Evolutionary conservation across 345 rosid genomes (phyloP).

Genomic region (Euphorbia peplus): DNA sequence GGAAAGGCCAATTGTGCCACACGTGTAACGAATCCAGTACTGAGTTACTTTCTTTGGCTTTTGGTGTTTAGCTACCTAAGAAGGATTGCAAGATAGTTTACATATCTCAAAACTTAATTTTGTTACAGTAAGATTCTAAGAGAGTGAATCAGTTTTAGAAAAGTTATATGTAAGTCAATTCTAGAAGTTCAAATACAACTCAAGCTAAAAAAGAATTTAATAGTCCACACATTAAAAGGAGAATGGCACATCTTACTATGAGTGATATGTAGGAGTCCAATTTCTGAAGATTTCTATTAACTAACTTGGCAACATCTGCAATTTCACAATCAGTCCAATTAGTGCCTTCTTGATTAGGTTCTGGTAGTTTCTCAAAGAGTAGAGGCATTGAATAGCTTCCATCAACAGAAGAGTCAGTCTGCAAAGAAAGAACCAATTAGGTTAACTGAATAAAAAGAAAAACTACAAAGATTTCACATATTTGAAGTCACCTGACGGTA

Average conservation of each 20-base stretch:
- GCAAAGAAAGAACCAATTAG: slow-evolving; percentile 18
- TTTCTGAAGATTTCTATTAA: slow-evolving; percentile 61
- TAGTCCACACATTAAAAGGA: too few species aligned
- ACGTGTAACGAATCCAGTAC: slow-evolving; percentile 75
- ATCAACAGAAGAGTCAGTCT: slow-evolving; percentile 63
- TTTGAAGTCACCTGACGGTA: slow-evolving; percentile 46
- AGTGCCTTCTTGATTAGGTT: slow-evolving; percentile 56
- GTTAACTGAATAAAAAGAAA: not conserved
- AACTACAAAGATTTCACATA: not conserved
- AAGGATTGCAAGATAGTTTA: too few species aligned
- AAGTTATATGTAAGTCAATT: too few species aligned
- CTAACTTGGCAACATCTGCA: slow-evolving; percentile 56
- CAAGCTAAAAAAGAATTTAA: not conserved
- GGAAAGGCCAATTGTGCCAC: slow-evolving; percentile 79
- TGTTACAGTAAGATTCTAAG: not conserved
- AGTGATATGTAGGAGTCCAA: slow-evolving; percentile 60
- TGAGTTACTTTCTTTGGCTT: slow-evolving; percentile 66
- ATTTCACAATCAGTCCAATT: slow-evolving; percentile 77
- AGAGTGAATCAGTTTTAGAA: not conserved
- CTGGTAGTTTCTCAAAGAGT: slow-evolving; percentile 60
- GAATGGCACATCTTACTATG: slow-evolving; percentile 47
- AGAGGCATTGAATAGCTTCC: slow-evolving; percentile 61
- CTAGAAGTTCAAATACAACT: too few species aligned
- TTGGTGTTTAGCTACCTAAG: slow-evolving; percentile 74
- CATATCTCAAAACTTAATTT: too few species aligned